Conservation (phyloP, 345 rosid species). For the Crucihimalaya himalaica region DNA sequence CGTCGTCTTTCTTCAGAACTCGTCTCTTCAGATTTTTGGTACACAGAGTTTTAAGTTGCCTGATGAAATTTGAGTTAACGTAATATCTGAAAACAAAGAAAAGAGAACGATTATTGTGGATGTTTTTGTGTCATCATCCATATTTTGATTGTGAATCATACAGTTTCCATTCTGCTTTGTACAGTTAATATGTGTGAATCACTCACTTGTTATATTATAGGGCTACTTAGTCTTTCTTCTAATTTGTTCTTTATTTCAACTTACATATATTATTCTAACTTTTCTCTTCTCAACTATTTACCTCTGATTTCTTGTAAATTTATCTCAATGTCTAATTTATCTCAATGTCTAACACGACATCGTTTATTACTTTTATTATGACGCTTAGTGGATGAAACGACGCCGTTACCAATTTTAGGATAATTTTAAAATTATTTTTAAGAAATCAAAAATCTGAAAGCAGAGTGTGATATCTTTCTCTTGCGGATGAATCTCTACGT, state of each 20-base stretch:
- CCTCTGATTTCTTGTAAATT: not conserved
- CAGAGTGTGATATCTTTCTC: not conserved
- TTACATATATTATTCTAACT: not conserved
- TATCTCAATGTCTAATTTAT: not conserved
- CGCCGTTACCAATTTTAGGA: not conserved
- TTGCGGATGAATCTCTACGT: not conserved
- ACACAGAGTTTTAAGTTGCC: slow-evolving; percentile 68
- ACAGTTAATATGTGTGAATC: slow-evolving; percentile 27
- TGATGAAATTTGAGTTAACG: slow-evolving; percentile 45
- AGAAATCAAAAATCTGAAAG: not conserved
- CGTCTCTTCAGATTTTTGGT: slow-evolving; percentile 66
- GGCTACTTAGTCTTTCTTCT: slow-evolving; percentile 9
- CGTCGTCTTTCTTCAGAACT: slow-evolving; percentile 67
- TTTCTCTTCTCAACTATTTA: not conserved
- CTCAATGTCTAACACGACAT: not conserved
- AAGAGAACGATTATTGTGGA: not conserved
- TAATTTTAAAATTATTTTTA: not conserved
- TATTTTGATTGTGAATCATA: slow-evolving; percentile 26
- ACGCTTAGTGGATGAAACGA: not conserved
- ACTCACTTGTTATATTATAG: not conserved
- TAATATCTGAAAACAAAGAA: not conserved
- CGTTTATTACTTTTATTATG: not conserved
- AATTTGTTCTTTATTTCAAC: not conserved
- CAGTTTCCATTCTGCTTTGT: slow-evolving; percentile 4
- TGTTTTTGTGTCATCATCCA: not conserved